Conservation (phyloP, 2,329 filamentous ascomycete genomes). For the Ceratocystis harringtonii region DNA sequence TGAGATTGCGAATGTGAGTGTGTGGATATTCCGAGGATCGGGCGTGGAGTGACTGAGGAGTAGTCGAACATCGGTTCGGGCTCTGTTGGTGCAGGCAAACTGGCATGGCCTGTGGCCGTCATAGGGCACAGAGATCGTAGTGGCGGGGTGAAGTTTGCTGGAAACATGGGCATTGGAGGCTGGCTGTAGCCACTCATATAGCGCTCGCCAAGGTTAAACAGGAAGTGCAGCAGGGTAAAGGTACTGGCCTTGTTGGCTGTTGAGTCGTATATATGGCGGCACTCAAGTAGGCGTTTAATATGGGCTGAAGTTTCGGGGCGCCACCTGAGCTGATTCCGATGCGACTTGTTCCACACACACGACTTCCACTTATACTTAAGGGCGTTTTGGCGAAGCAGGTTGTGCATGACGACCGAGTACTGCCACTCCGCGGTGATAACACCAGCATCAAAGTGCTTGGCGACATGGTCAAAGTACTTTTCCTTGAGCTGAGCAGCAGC, state of each 20-base stretch:
- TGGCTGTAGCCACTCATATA: slow-evolving; percentile 24
- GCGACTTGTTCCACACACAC: slow-evolving; percentile 32
- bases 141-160: slow-evolving; percentile 18
- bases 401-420: slow-evolving; percentile 31
- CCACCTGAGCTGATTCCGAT: slow-evolving; percentile 29
- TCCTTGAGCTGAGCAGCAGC: slow-evolving; percentile 27
- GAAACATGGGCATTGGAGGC: slow-evolving; percentile 20
- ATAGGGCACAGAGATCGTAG: slow-evolving; percentile 19
- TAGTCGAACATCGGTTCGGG: slow-evolving; percentile 12
- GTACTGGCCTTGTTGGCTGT: slow-evolving; percentile 18
- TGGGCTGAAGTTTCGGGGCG: slow-evolving; percentile 29
- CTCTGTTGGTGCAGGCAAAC: slow-evolving; percentile 4
- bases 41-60: neutral
- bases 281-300: slow-evolving; percentile 32
- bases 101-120: slow-evolving; percentile 13
- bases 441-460: slow-evolving; percentile 32
- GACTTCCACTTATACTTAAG: slow-evolving; percentile 33
- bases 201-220: slow-evolving; percentile 30
- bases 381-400: slow-evolving; percentile 30
- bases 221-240: slow-evolving; percentile 28
- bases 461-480: slow-evolving; percentile 34
- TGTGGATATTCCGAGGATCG: neutral
- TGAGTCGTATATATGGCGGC: slow-evolving; percentile 30
- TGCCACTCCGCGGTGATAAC: slow-evolving; percentile 31
- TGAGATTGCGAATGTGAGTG: neutral